Evolutionary conservation across 1,284 basidiomycete species (phyloP), one percentile per base, ranked within the genome.

Genomic region (Exsudoporus floridanus): DNA sequence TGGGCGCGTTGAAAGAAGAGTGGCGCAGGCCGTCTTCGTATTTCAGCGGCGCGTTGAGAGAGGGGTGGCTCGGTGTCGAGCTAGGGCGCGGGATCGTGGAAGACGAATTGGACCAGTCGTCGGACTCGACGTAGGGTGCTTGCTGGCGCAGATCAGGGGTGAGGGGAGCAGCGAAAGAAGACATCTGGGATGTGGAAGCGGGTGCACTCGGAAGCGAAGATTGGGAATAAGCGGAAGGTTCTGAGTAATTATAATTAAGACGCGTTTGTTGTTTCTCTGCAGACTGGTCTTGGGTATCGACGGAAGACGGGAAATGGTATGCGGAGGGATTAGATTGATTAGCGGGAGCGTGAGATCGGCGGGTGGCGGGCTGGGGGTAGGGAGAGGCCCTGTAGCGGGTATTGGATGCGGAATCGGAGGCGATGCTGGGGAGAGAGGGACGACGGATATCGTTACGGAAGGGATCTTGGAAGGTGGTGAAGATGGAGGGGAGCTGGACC

Each of bases 401-500:
- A 53, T 66, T 73, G 59, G 77, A 60, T 56, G 75, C 65, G 56
- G 76, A 66, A 52, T 84, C 82, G 35, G 81, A 75, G 63, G 75
- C 70, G 48, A 85, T 74, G 42, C 77, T 79, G 2, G 86, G 84
- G 27, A 88, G 74, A 8, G 86, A 86, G 6, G 83, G 73, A 45
- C 86, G 81, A 47, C 86, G 81, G 52, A 70, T 67, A 46, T 85
- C 83, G 61, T 70, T 70, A 52, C 76, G 78, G 60, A 79, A 81
- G 33, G 74, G 74, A 64, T 85, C 85, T 64, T 83, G 81, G 60
- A 88, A 84, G 23, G 83, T 76, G 33, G 81, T 78, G 58, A 84
- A 86, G 60, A 88, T 84, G 58, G 85, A 86, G 5, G 86, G 86
- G 8, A 88, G 76, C 70, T 86, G 83, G 50, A 88, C 83, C 67